Conservation (phyloP, 2,329 filamentous ascomycete genomes). For the Nemania bipapillata region DNA sequence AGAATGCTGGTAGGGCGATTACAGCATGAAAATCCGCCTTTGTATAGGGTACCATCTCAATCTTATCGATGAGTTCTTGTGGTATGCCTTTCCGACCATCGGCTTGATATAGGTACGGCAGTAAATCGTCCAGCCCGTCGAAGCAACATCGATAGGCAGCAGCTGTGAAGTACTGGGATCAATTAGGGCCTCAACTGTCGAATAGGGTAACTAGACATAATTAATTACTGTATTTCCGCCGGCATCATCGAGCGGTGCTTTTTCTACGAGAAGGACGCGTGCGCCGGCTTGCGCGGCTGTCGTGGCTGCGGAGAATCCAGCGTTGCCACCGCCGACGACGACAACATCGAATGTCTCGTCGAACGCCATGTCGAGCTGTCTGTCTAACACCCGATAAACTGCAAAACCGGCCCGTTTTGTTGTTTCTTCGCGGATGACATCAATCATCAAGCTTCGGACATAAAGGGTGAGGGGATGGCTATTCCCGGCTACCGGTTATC, state of each 20-base stretch:
- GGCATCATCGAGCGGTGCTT: conserved; percentile 66
- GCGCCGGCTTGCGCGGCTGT: conserved; percentile 63
- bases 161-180: conserved; percentile 67
- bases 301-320: conserved; percentile 69
- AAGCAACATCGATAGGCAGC: conserved; percentile 70
- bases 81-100: conserved; percentile 52
- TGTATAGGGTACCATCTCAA: conserved; percentile 70
- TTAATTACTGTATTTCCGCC: conserved; percentile 65
- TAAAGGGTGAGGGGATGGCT: neutral
- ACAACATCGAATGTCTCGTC: conserved; percentile 55
- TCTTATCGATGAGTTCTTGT: conserved; percentile 55
- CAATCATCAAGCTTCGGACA: neutral
- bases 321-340: conserved; percentile 72
- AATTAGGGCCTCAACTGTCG: neutral
- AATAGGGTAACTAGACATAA: too few relatives aligned
- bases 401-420: neutral
- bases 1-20: neutral
- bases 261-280: conserved; percentile 67
- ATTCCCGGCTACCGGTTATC: neutral
- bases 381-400: neutral
- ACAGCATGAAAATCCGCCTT: conserved; percentile 60
- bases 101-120: conserved; percentile 71
- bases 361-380: conserved; percentile 9
- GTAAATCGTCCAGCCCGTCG: conserved; percentile 64
- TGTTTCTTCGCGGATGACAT: neutral